phyloP scores from a whole-genome alignment of 2,329 filamentous ascomycete genomes.

The Epichloe sylvatica region DNA sequence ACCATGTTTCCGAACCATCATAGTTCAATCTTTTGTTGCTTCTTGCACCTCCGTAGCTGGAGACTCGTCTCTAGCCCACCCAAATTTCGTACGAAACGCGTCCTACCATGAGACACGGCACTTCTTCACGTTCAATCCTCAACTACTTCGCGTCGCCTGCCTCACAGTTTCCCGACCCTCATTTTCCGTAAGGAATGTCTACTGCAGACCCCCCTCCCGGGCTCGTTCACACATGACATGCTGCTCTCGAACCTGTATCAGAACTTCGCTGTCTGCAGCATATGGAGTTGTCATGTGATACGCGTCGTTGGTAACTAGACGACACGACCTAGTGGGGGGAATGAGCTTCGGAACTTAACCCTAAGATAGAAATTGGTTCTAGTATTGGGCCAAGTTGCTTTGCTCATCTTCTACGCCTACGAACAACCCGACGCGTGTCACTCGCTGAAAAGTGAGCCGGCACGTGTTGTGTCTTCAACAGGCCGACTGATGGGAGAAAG shows the following conservation, averaged over 20 bases:
- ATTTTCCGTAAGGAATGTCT: conserved; percentile 57
- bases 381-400: conserved; percentile 65
- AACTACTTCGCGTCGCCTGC: conserved; percentile 53
- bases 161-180: conserved; percentile 63
- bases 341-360: conserved; percentile 87
- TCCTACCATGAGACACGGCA: conserved; percentile 16
- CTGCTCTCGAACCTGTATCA: conserved; percentile 49
- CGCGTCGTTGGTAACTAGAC: conserved; percentile 24
- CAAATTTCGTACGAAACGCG: not conserved
- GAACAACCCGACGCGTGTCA: conserved; percentile 18
- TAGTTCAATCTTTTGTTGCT: not conserved
- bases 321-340: conserved; percentile 39
- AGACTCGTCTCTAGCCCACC: not conserved
- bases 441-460: conserved; percentile 39
- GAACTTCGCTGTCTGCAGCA: conserved; percentile 36
- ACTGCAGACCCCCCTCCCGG: conserved; percentile 27
- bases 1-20: not conserved
- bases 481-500: conserved; percentile 35
- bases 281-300: conserved; percentile 25
- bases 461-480: conserved; percentile 15
- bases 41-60: not conserved
- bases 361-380: conserved; percentile 63
- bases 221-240: conserved; percentile 31
- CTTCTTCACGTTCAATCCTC: conserved; percentile 29
- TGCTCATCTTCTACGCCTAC: conserved; percentile 49